Evolutionary conservation across 2,329 filamentous ascomycete genomes (phyloP), one percentile per base, ranked within the genome.

Genomic region (Aspergillus unguis): DNA sequence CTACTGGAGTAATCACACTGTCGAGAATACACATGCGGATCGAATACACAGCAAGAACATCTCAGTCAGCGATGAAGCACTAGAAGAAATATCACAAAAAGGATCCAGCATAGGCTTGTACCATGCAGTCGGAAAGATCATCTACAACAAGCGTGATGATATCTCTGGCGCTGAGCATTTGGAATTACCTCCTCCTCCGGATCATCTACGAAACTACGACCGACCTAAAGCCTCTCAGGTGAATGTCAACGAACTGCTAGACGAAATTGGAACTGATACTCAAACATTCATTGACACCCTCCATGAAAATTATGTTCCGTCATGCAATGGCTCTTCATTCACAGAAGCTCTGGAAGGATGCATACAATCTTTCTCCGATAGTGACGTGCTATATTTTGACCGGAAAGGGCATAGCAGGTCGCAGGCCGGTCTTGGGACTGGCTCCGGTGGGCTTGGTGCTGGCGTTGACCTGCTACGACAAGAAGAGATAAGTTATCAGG

Each of bases 41-140:
- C 76, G 83, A 6, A 72, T 75, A 3, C 58, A 17, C 17, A 17
- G 56, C 5, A 58, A 57, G 33, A 58, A 57, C 31, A 55, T 58
- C 8, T 71, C 95, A 53, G 96, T 91, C 0, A 81, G 82, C 55
- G 85, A 87, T 53, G 87, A 95, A 57, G 92, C 85, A 4, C 72
- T 97, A 7, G 84, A 90, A 64, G 76, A 94, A 54, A 83, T 97
- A 25, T 90, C 88, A 1, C 90, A 92, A 64, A 83, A 94, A 51
- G 94, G 97, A 73, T 86, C 88, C 11, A 96, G 87, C 57, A 77
- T 99, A 2, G 94, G 92, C 1, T 90, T 99, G 46, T 99, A 99
- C 65, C 94, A 99, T 69, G 91, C 94, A 0, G 88, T 97, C 9
- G 94, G 92, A 3, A 96, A 94, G 67, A 89, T 99, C 2, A 86